phyloP scores from a whole-genome alignment of 805 yeast species.

The Saccharomycopsis javanensis region DNA sequence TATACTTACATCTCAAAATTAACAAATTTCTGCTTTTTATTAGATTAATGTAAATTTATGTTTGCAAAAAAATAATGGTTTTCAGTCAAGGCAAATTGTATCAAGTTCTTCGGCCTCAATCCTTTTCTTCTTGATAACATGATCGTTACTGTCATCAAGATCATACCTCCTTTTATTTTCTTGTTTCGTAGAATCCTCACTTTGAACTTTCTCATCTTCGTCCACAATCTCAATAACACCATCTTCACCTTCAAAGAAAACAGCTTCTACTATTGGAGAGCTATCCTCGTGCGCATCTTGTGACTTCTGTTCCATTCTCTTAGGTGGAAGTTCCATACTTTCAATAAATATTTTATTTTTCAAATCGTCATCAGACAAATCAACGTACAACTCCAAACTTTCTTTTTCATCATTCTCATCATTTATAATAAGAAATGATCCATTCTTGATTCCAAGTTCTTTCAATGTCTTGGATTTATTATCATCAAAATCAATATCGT shows the following conservation, averaged over 20 bases:
- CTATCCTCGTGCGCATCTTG: background rate
- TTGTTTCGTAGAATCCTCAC: background rate
- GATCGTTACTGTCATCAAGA: conserved; percentile 1
- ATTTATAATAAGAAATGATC: conserved; percentile 57
- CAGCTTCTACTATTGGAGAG: background rate
- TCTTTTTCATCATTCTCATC: conserved; percentile 71
- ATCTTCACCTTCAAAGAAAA: conserved; percentile 2
- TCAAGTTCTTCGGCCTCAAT: background rate
- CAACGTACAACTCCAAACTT: conserved; percentile 52
- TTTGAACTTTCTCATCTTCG: background rate
- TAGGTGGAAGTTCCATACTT: conserved; percentile 10
- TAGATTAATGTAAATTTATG: background rate
- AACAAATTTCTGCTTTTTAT: background rate
- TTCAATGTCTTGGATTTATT: conserved; percentile 40
- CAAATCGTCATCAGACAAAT: conserved; percentile 2
- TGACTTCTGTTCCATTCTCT: background rate
- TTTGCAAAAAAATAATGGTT: background rate
- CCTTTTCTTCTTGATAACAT: conserved; percentile 4
- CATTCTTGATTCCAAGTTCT: conserved; percentile 46
- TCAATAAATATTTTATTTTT: background rate
- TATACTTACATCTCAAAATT: background rate
- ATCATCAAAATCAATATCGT: conserved; percentile 86
- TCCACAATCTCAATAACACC: conserved; percentile 5
- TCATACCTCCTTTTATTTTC: conserved; percentile 5
- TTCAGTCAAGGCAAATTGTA: background rate